Conservation (phyloP, 78 protist genomes). For the Dictyostelium capitatum region DNA sequence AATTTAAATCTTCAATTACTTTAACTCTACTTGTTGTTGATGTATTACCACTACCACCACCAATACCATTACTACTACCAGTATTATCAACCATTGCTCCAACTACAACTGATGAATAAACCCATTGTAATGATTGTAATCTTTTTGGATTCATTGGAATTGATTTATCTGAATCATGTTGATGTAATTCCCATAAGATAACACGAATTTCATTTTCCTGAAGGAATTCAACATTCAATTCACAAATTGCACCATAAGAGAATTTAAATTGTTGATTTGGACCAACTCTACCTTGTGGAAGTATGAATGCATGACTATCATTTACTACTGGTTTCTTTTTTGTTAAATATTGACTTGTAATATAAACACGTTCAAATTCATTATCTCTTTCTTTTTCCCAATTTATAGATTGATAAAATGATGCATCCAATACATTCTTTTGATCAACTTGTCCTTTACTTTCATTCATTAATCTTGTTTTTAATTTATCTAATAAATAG, state of each 20-base stretch:
- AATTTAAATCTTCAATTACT: not conserved
- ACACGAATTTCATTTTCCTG: slow-evolving; percentile 43
- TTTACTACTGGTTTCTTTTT: slow-evolving; percentile 28
- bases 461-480: not conserved
- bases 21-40: not conserved
- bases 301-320: slow-evolving; percentile 45
- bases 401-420: slow-evolving; percentile 13
- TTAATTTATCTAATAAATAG: slow-evolving; percentile 29
- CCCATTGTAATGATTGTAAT: slow-evolving; percentile 45
- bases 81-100: not conserved
- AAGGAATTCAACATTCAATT: slow-evolving; percentile 35
- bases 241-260: slow-evolving; percentile 42
- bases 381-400: slow-evolving; percentile 60
- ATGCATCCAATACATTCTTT: not conserved
- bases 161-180: slow-evolving; percentile 17
- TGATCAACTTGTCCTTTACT: slow-evolving; percentile 18
- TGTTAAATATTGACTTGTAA: slow-evolving; percentile 32
- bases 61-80: not conserved
- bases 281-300: slow-evolving; percentile 58
- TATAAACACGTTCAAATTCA: slow-evolving; percentile 63
- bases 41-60: not conserved
- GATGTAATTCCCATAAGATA: slow-evolving; percentile 62
- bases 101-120: slow-evolving; percentile 45
- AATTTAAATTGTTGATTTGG: slow-evolving; percentile 52
- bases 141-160: slow-evolving; percentile 56